Percentiles rank a stretch among this genome's conserved stretches.
phyloP scores from a whole-genome alignment of 2,329 filamentous ascomycete species.

The Fonsecaea nubica region DNA sequence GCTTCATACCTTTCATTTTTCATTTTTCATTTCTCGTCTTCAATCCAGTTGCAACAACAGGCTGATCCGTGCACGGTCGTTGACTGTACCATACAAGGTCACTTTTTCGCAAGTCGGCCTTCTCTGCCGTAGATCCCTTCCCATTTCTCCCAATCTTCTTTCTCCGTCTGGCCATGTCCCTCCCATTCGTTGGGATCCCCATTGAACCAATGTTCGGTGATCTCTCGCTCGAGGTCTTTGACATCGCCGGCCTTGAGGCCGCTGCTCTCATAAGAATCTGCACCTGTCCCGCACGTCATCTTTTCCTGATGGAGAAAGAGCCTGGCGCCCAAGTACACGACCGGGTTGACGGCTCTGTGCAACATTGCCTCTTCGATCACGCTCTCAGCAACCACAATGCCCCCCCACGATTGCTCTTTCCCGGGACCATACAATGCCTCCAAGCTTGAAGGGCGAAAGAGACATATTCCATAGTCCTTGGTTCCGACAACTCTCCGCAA shows the following conservation, averaged over 20 bases:
- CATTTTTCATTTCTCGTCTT: too few species aligned
- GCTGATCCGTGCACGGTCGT: too few species aligned
- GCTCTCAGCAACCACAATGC: slow-evolving; percentile 3
- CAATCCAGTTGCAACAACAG: too few species aligned
- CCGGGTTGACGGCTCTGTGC: slow-evolving; percentile 4
- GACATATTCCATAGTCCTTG: slow-evolving; percentile 1
- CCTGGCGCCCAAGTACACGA: neutral
- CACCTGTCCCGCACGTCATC: slow-evolving; percentile 6
- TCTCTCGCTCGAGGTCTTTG: neutral
- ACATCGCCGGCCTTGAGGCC: neutral
- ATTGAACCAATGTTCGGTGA: neutral
- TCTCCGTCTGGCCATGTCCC: neutral
- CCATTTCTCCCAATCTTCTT: slow-evolving; percentile 1
- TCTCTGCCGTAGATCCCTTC: slow-evolving; percentile 1
- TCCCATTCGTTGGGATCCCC: neutral
- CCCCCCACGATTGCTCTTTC: neutral
- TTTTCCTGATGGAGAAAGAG: slow-evolving; percentile 5
- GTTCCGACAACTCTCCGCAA: slow-evolving; percentile 1
- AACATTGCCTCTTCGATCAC: neutral
- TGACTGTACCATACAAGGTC: neutral
- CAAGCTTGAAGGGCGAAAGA: slow-evolving; percentile 2
- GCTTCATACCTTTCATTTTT: neutral
- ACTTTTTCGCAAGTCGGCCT: slow-evolving; percentile 5
- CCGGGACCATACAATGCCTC: slow-evolving; percentile 6
- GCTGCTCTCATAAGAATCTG: slow-evolving; percentile 6